These are phyloP conservation scores for Populus ilicifolia DNA, from an alignment of 345 rosid species.

Conservation along the genomic window DNA sequence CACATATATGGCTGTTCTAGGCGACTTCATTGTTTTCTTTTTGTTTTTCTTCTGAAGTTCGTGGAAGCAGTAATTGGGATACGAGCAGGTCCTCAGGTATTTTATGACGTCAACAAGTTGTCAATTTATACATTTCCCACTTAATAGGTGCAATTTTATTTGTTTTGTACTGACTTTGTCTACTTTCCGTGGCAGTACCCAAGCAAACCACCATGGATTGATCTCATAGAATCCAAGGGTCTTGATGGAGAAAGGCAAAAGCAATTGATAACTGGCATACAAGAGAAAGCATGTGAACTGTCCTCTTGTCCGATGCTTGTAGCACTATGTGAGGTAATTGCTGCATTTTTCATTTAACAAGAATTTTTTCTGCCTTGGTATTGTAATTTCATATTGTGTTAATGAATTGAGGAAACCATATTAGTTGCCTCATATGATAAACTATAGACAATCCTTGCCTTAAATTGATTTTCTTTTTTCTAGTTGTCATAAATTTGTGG, in stretches of 20 bases:
- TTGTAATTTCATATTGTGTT: not conserved
- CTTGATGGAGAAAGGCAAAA: slow-evolving; percentile 72
- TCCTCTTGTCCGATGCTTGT: slow-evolving; percentile 75
- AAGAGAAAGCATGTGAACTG: slow-evolving; percentile 55
- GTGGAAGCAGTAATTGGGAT: slow-evolving; percentile 77
- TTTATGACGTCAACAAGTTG: not conserved
- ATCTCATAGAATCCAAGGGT: slow-evolving; percentile 75
- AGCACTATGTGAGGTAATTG: slow-evolving; percentile 82
- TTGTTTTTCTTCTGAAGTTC: slow-evolving; percentile 45
- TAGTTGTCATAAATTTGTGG: not conserved
- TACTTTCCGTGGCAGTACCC: slow-evolving; percentile 57
- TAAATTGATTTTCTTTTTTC: not conserved
- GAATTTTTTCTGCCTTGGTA: not conserved
- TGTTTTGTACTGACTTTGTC: not conserved
- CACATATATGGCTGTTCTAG: not conserved
- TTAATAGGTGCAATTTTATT: not conserved
- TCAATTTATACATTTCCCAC: not conserved
- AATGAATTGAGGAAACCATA: not conserved
- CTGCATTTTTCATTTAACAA: not conserved
- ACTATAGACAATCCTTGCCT: not conserved
- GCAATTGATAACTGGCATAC: slow-evolving; percentile 44
- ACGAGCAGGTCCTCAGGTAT: slow-evolving; percentile 57
- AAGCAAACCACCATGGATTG: slow-evolving; percentile 56
- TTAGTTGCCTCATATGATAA: not conserved
- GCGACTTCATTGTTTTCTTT: not conserved